Base-by-base conservation (phyloP, 2,329 filamentous ascomycete genomes). In the Lasiodiplodia theobromae region DNA sequence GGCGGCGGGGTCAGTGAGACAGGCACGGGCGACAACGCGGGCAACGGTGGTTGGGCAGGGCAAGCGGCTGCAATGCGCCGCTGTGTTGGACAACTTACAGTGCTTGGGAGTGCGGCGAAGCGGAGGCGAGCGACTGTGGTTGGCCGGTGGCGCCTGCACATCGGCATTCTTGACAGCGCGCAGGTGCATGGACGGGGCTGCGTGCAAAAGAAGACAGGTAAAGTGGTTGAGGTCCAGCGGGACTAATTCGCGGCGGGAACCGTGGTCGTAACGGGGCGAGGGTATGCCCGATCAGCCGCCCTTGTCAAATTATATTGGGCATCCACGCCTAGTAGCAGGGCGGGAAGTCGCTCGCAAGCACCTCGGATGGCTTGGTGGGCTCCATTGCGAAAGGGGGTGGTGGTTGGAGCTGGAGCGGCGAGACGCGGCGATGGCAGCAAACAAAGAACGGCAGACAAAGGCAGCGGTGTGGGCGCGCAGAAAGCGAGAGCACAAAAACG, bases 311-410 rank as follows among this genome's bases (percentile, higher is more conserved):
- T 16, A 40, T 54, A 21, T 66, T 31, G 51, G 38, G 58, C 47
- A 31, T 54, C 34, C 44, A 31, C 40, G 34, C 23, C 66, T 68
- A 68, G 44, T 63, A 68, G 66, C 56, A 62, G 49, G 66, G 66
- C 23, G 66, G 66, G 58, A 68, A 68, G 66, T 68, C 66, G 57
- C 66, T 68, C 47, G 66, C 66, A 52, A 68, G 57, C 66, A 68
- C 66, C 31, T 68, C 66, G 37, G 56, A 63, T 11, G 66, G 66
- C 66, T 68, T 68, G 56, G 56, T 40, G 47, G 66, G 66, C 66
- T 68, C 66, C 66, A 68, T 68, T 62, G 31, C 57, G 66, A 62
- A 37, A 67, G 54, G 54, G 31, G 44, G 14, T 47, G 44, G 31
- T 11, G 44, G 38, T 51, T 28, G 14, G 52, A 54, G 38, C 37